A percentile compares a stretch with the other conserved stretches of the same genome.
Evolutionary conservation across 2,329 filamentous ascomycete species (phyloP).

Genomic region (Xylariales sp.): DNA sequence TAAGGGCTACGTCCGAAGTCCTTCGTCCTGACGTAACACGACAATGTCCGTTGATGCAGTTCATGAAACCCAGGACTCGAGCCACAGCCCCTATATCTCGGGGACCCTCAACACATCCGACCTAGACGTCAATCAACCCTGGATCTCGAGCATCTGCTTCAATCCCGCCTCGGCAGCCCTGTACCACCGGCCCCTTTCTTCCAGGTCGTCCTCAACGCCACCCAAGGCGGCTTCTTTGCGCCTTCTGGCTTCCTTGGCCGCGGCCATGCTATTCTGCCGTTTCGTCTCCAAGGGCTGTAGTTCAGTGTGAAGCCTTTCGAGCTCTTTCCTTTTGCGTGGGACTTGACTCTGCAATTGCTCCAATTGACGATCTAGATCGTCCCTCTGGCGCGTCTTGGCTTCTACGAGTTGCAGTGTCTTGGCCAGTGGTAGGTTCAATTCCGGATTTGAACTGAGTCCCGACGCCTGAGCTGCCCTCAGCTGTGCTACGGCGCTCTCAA

Average conservation of each 20-base stretch:
- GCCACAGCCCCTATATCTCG: background rate
- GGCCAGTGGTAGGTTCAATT: constrained; percentile 66
- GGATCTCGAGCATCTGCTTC: constrained; percentile 70
- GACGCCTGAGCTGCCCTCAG: constrained; percentile 57
- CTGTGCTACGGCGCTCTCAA: constrained; percentile 61
- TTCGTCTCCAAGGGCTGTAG: constrained; percentile 75
- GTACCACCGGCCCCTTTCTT: constrained; percentile 81
- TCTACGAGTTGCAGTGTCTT: constrained; percentile 67
- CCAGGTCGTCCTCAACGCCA: constrained; percentile 77
- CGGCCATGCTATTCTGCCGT: constrained; percentile 71
- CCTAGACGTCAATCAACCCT: constrained; percentile 25
- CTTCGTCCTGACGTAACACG: too few species aligned
- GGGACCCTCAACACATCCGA: background rate
- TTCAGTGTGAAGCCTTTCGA: constrained; percentile 75
- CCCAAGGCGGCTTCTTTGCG: constrained; percentile 74
- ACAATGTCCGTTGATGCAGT: background rate
- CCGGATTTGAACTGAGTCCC: constrained; percentile 55
- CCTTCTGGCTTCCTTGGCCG: constrained; percentile 76
- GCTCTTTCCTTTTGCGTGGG: constrained; percentile 73
- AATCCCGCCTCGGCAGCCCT: constrained; percentile 74
- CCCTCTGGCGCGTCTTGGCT: constrained; percentile 61
- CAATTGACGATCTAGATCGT: constrained; percentile 71
- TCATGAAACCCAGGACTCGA: background rate
- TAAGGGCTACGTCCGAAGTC: too few species aligned
- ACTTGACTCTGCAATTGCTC: constrained; percentile 71